Conservation (phyloP, 2,329 filamentous ascomycete genomes). For the Epicoccum sorghinum region DNA sequence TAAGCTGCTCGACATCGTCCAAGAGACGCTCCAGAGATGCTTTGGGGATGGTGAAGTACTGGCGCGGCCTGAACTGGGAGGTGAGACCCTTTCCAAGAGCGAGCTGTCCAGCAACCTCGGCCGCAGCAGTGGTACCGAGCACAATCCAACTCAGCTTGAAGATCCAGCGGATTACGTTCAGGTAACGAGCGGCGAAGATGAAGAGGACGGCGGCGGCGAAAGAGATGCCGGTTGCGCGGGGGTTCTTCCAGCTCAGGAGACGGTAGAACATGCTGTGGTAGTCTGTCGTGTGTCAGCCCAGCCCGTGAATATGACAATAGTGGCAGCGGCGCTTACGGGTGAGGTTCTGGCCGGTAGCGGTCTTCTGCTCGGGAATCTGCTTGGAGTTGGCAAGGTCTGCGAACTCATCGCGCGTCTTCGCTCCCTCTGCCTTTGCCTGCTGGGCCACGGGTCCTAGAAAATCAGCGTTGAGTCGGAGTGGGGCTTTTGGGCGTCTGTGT, state of each 20-base stretch:
- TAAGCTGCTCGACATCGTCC: constrained; percentile 67
- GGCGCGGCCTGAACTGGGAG: constrained; percentile 65
- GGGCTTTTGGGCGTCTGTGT: constrained; percentile 34
- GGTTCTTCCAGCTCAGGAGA: constrained; percentile 70
- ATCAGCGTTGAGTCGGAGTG: constrained; percentile 34
- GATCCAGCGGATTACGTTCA: constrained; percentile 66
- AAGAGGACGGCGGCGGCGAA: constrained; percentile 62
- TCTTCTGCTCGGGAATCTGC: constrained; percentile 59
- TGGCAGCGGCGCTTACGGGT: constrained; percentile 56
- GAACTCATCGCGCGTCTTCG: constrained; percentile 64
- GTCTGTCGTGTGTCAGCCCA: constrained; percentile 49
- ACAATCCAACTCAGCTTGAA: constrained; percentile 66
- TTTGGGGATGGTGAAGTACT: constrained; percentile 70
- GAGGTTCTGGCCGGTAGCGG: constrained; percentile 66
- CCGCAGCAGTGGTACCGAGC: constrained; percentile 64
- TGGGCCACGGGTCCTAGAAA: constrained; percentile 60
- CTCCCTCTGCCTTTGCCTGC: constrained; percentile 61
- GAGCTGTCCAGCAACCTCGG: constrained; percentile 63
- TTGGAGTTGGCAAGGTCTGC: constrained; percentile 62
- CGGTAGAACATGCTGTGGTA: constrained; percentile 72
- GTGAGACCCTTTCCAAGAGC: constrained; percentile 64
- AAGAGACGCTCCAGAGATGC: constrained; percentile 66
- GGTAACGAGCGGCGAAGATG: constrained; percentile 68
- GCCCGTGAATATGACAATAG: not conserved
- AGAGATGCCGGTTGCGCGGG: constrained; percentile 66